Conservation (phyloP, 768 basidiomycete species). For the Udeniomyces megalosporus region DNA sequence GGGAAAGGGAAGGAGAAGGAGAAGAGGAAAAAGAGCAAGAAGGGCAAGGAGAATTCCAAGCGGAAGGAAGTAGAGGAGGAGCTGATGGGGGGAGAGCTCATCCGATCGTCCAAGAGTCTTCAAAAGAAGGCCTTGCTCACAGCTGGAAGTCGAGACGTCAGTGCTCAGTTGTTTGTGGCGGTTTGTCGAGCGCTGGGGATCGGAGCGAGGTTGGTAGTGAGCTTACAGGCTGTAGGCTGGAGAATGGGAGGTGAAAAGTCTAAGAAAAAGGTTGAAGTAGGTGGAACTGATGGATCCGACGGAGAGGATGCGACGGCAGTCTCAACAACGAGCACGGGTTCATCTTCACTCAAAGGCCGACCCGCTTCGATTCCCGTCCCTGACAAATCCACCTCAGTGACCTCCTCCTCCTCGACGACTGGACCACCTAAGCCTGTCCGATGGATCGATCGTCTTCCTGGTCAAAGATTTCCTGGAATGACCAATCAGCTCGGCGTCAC, state of each 20-base stretch:
- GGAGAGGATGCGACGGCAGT: too few species aligned
- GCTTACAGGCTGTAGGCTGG: constrained; percentile 86
- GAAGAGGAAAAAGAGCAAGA: constrained; percentile 24
- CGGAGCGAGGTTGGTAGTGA: constrained; percentile 72
- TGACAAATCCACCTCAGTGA: too few species aligned
- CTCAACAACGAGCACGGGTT: constrained; percentile 25
- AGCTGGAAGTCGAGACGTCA: constrained; percentile 64
- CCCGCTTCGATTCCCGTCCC: too few species aligned
- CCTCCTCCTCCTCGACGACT: neutral
- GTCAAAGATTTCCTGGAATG: constrained; percentile 8
- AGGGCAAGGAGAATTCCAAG: neutral
- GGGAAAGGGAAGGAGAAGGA: constrained; percentile 27
- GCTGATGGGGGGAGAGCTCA: constrained; percentile 42
- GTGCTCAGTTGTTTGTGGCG: constrained; percentile 80
- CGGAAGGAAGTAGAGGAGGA: neutral
- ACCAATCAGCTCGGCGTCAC: neutral
- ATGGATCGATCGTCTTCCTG: constrained; percentile 8
- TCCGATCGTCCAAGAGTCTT: constrained; percentile 64
- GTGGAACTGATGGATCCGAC: too few species aligned
- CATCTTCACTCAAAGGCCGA: neutral
- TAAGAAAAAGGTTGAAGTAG: constrained; percentile 26
- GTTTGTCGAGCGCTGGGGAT: constrained; percentile 72
- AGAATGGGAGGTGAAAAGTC: constrained; percentile 34
- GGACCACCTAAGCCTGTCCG: neutral
- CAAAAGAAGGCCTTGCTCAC: constrained; percentile 83